These are phyloP conservation scores for Fusarium coicis DNA, from an alignment of 2,329 filamentous ascomycete genomes.

Conservation along the genomic window DNA sequence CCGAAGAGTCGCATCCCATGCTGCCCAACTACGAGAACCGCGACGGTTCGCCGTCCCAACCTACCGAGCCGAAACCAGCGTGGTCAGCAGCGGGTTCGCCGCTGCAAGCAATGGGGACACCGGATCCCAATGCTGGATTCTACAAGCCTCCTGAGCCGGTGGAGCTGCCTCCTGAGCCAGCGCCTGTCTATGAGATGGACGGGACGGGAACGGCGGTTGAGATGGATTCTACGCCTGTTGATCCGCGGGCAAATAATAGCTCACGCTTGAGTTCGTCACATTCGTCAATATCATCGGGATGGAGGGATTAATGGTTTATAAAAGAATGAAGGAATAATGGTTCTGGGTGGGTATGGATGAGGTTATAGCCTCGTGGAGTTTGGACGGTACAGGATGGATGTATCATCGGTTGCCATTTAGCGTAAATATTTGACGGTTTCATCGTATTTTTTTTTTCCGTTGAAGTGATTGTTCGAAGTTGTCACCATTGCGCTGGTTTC, in stretches of 20 bases:
- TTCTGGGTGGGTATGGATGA: constrained; percentile 7
- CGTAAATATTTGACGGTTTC: constrained; percentile 12
- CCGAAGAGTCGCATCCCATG: constrained; percentile 48
- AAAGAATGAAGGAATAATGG: constrained; percentile 11
- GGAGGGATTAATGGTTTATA: background rate
- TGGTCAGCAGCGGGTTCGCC: constrained; percentile 18
- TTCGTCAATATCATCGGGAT: background rate
- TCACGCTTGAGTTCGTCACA: background rate
- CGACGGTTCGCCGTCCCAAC: constrained; percentile 30
- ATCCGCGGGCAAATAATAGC: background rate
- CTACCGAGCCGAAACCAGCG: constrained; percentile 36
- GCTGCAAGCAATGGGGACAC: constrained; percentile 9
- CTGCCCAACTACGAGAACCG: constrained; percentile 38
- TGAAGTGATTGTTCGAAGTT: background rate
- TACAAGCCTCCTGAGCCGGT: constrained; percentile 12
- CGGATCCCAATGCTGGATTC: constrained; percentile 4
- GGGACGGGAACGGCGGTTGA: constrained; percentile 26
- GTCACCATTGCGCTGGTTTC: background rate
- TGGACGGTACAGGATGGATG: constrained; percentile 6
- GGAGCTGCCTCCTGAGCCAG: constrained; percentile 27
- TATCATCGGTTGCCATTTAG: constrained; percentile 3
- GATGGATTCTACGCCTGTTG: constrained; percentile 21
- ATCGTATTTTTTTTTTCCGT: background rate
- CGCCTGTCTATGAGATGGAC: constrained; percentile 42
- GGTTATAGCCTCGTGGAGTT: constrained; percentile 28